Evolutionary conservation across 2,329 filamentous ascomycete species (phyloP).

Genomic region (Penicillium corylophilum): DNA sequence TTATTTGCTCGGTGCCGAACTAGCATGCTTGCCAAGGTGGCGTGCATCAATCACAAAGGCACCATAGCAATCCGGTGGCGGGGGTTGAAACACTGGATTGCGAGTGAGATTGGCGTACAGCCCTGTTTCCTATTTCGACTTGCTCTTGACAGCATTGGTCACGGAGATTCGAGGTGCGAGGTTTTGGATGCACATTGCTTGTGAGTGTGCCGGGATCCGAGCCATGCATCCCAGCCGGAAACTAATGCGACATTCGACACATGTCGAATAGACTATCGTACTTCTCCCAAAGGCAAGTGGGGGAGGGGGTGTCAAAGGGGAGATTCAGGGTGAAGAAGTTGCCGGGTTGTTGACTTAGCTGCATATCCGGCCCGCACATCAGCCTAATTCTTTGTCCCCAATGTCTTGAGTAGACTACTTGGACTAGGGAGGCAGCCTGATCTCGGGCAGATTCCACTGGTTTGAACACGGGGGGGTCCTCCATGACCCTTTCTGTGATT

Average conservation of each 20-base stretch:
- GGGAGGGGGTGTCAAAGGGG: background rate
- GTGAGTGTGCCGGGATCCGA: background rate
- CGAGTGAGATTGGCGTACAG: background rate
- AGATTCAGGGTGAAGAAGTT: background rate
- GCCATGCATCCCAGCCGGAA: background rate
- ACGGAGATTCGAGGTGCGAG: background rate
- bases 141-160: constrained; percentile 4
- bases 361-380: background rate
- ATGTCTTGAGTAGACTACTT: background rate
- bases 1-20: constrained; percentile 8
- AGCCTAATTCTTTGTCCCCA: background rate
- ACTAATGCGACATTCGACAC: background rate
- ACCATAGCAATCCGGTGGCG: constrained; percentile 4
- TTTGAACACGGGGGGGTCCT: background rate
- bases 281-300: background rate
- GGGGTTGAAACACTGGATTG: constrained; percentile 10
- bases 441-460: background rate
- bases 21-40: constrained; percentile 12
- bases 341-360: background rate
- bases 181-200: no score
- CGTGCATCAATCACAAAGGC: constrained; percentile 14
- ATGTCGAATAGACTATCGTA: background rate
- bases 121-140: background rate
- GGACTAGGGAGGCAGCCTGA: background rate
- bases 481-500: background rate